Percentiles rank a stretch among this genome's conserved stretches.
These are phyloP conservation scores for Isatis tinctoria DNA, from an alignment of 345 rosid species.

Conservation along the genomic window DNA sequence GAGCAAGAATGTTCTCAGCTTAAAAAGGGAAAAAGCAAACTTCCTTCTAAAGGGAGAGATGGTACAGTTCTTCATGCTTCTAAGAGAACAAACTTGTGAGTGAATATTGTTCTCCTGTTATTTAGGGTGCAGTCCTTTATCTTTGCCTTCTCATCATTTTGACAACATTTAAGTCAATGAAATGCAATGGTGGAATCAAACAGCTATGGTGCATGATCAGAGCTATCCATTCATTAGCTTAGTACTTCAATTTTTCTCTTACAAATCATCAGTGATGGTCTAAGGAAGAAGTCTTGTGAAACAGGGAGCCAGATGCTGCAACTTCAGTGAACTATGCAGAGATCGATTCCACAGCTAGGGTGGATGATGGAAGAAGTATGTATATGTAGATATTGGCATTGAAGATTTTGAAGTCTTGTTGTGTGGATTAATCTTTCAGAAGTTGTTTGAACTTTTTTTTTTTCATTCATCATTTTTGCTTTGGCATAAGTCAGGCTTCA, in stretches of 20 bases:
- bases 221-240: background rate
- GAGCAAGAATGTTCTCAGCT: conserved; percentile 58
- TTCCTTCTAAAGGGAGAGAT: conserved; percentile 26
- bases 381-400: conserved; percentile 29
- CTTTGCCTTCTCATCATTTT: background rate
- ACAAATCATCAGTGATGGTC: background rate
- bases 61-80: conserved; percentile 2
- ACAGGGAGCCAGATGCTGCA: conserved; percentile 40
- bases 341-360: conserved; percentile 22
- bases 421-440: background rate
- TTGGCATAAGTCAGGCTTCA: conserved; percentile 44
- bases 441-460: background rate
- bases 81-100: conserved; percentile 37
- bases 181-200: conserved; percentile 6
- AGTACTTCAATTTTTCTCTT: background rate
- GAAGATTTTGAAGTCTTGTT: background rate
- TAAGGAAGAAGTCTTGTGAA: conserved; percentile 6
- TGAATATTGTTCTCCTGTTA: background rate
- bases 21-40: conserved; percentile 42
- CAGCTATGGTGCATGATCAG: background rate
- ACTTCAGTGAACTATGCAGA: conserved; percentile 16
- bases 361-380: conserved; percentile 26
- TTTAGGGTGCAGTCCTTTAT: background rate
- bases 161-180: background rate
- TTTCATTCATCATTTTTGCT: background rate